phyloP scores from a whole-genome alignment of 768 basidiomycete species.

The Stropharia rugosoannulata region DNA sequence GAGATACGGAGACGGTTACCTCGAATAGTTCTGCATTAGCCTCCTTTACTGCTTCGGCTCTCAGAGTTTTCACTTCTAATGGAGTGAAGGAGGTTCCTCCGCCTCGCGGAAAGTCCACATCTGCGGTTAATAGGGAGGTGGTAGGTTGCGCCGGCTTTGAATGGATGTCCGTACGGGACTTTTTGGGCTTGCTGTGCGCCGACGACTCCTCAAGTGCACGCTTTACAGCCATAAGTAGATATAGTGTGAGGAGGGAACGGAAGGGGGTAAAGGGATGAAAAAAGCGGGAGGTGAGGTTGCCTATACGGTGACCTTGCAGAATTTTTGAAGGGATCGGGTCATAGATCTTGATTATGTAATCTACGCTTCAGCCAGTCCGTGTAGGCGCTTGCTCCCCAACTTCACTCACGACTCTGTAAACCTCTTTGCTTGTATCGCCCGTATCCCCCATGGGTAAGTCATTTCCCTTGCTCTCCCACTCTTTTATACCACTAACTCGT shows the following conservation, averaged over 20 bases:
- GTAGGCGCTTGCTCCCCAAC: no score
- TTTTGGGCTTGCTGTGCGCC: constrained; percentile 55
- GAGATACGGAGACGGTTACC: constrained; percentile 38
- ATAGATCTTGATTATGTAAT: constrained; percentile 23
- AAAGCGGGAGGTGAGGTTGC: neutral
- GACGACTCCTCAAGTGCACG: constrained; percentile 57
- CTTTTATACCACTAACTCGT: neutral
- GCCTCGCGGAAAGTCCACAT: constrained; percentile 93
- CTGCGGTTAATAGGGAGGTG: constrained; percentile 46
- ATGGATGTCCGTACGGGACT: constrained; percentile 45
- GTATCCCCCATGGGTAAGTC: constrained; percentile 36
- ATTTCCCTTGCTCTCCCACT: neutral
- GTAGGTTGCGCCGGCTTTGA: constrained; percentile 22
- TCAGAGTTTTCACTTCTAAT: constrained; percentile 82
- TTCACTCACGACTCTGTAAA: neutral
- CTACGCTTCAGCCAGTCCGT: neutral
- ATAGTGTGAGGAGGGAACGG: neutral
- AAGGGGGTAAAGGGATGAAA: constrained; percentile 3
- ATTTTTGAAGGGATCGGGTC: constrained; percentile 26
- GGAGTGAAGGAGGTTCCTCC: constrained; percentile 90
- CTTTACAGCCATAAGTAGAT: constrained; percentile 42
- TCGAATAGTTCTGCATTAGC: constrained; percentile 79
- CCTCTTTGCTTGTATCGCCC: neutral
- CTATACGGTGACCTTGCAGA: neutral
- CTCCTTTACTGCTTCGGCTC: constrained; percentile 82